These are phyloP conservation scores for Basidiobolus meristosporus DNA, from an alignment of 371 early-diverging fungal genomes.

Conservation along the genomic window DNA sequence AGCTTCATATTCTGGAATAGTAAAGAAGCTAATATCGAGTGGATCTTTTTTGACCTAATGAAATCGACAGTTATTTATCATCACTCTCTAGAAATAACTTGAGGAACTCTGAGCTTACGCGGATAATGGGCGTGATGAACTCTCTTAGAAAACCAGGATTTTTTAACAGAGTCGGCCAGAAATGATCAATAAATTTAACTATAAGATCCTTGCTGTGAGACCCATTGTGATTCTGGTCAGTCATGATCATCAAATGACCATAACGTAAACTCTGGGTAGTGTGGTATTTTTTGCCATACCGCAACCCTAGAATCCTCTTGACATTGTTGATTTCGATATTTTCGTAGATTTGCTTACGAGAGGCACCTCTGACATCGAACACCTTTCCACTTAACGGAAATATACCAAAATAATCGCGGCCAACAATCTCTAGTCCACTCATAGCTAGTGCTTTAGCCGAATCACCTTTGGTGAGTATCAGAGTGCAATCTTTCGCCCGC, in stretches of 20 bases:
- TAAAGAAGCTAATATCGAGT: constrained; percentile 66
- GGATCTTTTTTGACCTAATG: constrained; percentile 31
- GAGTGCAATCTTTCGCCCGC: constrained; percentile 69
- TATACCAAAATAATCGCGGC: constrained; percentile 92
- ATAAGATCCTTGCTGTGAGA: constrained; percentile 98
- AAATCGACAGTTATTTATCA: not conserved
- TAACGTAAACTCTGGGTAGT: constrained; percentile 72
- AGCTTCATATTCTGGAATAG: constrained; percentile 90
- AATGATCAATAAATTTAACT: constrained; percentile 96
- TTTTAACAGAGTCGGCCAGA: constrained; percentile 90
- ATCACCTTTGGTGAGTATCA: constrained; percentile 99
- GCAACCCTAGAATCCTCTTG: constrained; percentile 94
- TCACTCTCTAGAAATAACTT: not conserved
- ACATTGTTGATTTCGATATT: constrained; percentile 87
- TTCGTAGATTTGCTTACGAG: constrained; percentile 50
- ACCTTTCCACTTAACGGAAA: constrained; percentile 98
- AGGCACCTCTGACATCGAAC: constrained; percentile 95
- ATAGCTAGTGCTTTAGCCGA: constrained; percentile 97
- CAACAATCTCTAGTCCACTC: constrained; percentile 84
- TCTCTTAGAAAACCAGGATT: constrained; percentile 92
- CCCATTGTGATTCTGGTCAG: constrained; percentile 99
- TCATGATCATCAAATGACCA: constrained; percentile 99
- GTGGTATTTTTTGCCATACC: constrained; percentile 75
- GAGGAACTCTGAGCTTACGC: constrained; percentile 18
- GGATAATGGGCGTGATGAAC: constrained; percentile 99